These are phyloP conservation scores for Cenchrus purpureus DNA, from an alignment of 176 grass and related monocot species.

Conservation along the genomic window DNA sequence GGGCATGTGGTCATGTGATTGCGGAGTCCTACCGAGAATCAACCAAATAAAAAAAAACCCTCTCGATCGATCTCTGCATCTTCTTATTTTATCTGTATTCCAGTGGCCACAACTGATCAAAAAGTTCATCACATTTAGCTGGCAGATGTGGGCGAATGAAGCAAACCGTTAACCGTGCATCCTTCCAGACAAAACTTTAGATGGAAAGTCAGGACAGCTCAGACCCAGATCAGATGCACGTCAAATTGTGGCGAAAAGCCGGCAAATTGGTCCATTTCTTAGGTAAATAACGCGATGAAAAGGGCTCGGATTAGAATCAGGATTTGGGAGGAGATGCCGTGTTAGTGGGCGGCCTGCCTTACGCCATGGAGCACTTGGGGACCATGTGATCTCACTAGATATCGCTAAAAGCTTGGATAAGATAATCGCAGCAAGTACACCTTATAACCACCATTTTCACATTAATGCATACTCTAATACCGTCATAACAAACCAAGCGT, in stretches of 20 bases:
- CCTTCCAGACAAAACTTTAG: constrained; percentile 39
- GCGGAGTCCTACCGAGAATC: constrained; percentile 42
- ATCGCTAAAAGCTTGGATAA: constrained; percentile 23
- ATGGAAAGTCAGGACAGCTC: constrained; percentile 38
- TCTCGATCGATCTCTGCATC: not conserved
- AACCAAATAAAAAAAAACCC: constrained; percentile 16
- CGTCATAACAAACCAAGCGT: no score
- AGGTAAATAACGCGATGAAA: constrained; percentile 5
- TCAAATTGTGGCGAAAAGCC: constrained; percentile 29
- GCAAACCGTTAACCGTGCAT: not conserved
- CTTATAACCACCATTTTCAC: constrained; percentile 1
- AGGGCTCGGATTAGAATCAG: not conserved
- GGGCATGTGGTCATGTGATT: constrained; percentile 39
- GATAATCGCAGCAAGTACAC: constrained; percentile 39
- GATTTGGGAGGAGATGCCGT: constrained; percentile 30
- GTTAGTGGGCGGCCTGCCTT: constrained; percentile 26
- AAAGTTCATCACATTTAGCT: constrained; percentile 28
- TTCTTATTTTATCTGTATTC: constrained; percentile 23
- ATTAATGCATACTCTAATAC: not conserved
- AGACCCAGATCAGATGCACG: constrained; percentile 55
- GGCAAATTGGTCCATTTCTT: constrained; percentile 36
- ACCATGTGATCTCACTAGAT: constrained; percentile 43
- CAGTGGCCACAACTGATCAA: constrained; percentile 30
- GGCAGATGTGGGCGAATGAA: constrained; percentile 25
- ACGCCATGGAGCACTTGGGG: constrained; percentile 42